A percentile compares a stretch with the other conserved stretches of the same genome.
Conservation (phyloP, 306 rosid genomes). For the Cyclanthera cordifolia region DNA sequence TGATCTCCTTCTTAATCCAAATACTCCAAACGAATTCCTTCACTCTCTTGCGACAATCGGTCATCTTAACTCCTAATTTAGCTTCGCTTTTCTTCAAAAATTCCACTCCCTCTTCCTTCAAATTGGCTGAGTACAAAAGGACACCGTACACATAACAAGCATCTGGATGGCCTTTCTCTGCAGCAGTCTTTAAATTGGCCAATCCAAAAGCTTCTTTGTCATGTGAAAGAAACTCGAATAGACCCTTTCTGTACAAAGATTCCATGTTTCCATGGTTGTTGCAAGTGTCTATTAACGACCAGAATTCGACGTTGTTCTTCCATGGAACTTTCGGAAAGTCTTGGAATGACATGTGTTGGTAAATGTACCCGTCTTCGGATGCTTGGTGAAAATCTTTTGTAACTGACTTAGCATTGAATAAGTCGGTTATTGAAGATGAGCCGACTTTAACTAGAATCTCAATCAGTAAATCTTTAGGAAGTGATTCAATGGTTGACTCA, state of each 20-base stretch:
- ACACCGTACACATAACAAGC: constrained; percentile 21
- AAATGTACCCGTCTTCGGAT: not conserved
- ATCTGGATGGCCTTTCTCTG: constrained; percentile 22
- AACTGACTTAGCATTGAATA: constrained; percentile 14
- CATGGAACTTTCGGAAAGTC: constrained; percentile 18
- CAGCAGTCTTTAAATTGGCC: constrained; percentile 17
- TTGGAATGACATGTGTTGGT: constrained; percentile 18
- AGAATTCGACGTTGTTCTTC: not conserved
- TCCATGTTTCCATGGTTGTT: constrained; percentile 24
- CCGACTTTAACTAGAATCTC: constrained; percentile 28
- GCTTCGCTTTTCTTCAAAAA: constrained; percentile 9
- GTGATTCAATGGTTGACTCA: not conserved
- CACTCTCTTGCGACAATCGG: constrained; percentile 20
- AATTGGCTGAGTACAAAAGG: constrained; percentile 16
- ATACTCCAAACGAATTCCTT: constrained; percentile 10
- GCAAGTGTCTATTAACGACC: constrained; percentile 17
- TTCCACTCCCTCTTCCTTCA: not conserved
- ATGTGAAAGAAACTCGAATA: constrained; percentile 22
- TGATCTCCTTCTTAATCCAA: constrained; percentile 22
- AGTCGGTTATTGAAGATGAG: constrained; percentile 17
- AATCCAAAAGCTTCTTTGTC: constrained; percentile 9
- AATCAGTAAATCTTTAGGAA: constrained; percentile 25
- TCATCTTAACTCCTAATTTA: not conserved
- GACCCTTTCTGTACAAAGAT: constrained; percentile 26
- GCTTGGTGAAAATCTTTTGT: constrained; percentile 8